Evolutionary conservation across 208 protist species (phyloP).

Genomic region (Kentomonas sorsogonicus): DNA sequence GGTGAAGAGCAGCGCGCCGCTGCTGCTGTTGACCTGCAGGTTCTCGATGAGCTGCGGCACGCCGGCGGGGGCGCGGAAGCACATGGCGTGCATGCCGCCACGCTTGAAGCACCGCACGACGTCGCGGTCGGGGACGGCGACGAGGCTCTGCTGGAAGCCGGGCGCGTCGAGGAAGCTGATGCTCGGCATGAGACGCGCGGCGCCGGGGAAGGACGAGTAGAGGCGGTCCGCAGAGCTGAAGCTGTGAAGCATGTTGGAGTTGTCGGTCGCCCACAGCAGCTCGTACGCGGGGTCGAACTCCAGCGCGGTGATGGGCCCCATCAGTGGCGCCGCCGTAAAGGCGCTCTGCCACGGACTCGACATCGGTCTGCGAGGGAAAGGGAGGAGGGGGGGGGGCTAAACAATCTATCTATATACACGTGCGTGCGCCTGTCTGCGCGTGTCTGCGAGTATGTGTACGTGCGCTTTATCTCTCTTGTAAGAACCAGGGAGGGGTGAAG

Average conservation of each 20-base stretch:
- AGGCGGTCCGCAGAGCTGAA: constrained; percentile 54
- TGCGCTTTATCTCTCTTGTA: background rate
- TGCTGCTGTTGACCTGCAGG: constrained; percentile 58
- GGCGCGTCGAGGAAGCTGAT: constrained; percentile 66
- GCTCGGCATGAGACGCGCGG: constrained; percentile 39
- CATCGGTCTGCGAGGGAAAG: background rate
- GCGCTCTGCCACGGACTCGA: constrained; percentile 63
- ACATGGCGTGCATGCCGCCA: constrained; percentile 64
- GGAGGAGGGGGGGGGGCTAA: background rate
- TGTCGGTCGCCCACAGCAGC: constrained; percentile 82
- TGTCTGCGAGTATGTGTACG: background rate
- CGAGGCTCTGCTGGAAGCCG: constrained; percentile 68
- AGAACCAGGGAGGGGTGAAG: background rate
- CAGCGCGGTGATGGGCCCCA: constrained; percentile 68
- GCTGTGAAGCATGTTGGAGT: constrained; percentile 74
- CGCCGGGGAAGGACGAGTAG: constrained; percentile 80
- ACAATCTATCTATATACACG: constrained; percentile 15
- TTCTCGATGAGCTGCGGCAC: constrained; percentile 79
- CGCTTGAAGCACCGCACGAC: constrained; percentile 79
- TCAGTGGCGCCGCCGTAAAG: constrained; percentile 51
- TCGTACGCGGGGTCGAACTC: constrained; percentile 86
- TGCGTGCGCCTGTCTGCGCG: too few relatives aligned
- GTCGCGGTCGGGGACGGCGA: constrained; percentile 69
- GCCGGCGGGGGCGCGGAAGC: constrained; percentile 42
- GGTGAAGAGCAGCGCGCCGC: constrained; percentile 73